Evolutionary conservation across 1,139 yeast genomes (phyloP), one percentile per base, ranked within the genome.

Genomic region (Diutina neorugosa): DNA sequence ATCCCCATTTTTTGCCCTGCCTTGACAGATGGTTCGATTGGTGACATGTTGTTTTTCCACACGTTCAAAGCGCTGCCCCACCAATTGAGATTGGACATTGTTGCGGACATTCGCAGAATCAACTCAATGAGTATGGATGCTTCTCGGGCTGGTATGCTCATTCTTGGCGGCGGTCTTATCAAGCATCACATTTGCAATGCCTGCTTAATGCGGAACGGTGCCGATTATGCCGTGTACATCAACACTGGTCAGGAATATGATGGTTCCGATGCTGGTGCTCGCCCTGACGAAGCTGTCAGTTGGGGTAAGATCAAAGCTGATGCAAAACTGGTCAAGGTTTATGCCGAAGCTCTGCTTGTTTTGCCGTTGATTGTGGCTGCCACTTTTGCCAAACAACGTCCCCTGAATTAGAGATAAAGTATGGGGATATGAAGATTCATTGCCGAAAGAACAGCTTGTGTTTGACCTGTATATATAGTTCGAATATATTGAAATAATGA

Each of bases 261-360:
- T 65, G 98, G 98, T 52, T 88, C 96, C 16, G 99, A 93, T 68
- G 98, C 98, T 18, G 99, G 99, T 58, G 99, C 99, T 6, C 81
- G 98, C 65, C 98, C 98, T 1, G 98, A 94, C 66, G 99, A 93
- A 71, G 98, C 98, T 27, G 86, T 93, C 53, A 86, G 96, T 51
- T 93, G 99, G 99, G 99, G 99, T 58, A 93, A 93, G 69, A 93
- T 93, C 69, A 89, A 89, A 70, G 85, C 96, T 5, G 96, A 90
- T 51, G 99, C 98, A 40, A 81, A 81, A 62, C 81, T 84, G 57
- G 95, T 90, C 55, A 93, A 93, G 71, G 93, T 93, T 51, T 93
- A 88, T 62, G 96, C 96, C 14, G 99, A 93, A 67, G 99, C 88
- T n/a, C 86, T 96, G 25, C 77, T 89, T 40, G 98, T 93, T 19